Base-by-base conservation (phyloP, 345 rosid genomes). In the Physaria fendleri region DNA sequence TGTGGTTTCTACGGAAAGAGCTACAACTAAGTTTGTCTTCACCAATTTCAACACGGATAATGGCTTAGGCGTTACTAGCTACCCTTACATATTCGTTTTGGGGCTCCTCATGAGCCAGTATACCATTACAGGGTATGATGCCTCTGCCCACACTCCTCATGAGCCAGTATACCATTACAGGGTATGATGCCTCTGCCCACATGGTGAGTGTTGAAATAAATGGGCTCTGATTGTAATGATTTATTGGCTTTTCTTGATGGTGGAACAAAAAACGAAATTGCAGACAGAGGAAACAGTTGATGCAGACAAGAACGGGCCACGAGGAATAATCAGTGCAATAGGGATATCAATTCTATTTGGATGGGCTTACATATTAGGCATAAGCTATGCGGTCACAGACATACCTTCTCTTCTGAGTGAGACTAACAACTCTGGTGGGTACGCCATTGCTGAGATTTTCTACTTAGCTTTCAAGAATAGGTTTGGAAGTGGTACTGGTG, bases 21-120 rank as follows among this genome's bases (percentile, higher is more conserved):
- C 97, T 3, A 88, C 86, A 20, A 82, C 95, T 30, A 64, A 89
- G 78, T 93, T 88, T 66, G 97, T 93, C 5, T 88, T 88, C 78
- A 84, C 95, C 15, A 75, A 80, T 65, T 93, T 93, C 71, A 86
- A 88, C 54, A 77, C n/a, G n/a, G n/a, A n/a, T 24, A 88, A 93
- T 37, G 89, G 71, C 12, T 79, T 71, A 8, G 95, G 95, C 56
- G 86, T 93, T 42, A 48, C 59, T 52, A 83, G 68, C 59, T 82
- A 79, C 63, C 64, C 50, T 43, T 88, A 93, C 77, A 88, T 93
- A 25, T 93, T 93, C 56, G 85, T 85, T 52, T 71, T 88, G 20
- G 99, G 99, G 34, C 91, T 93, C 58, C 80, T 93, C 13, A 86
- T 93, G 99, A 88, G 91, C 71, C 97, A 93, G 71, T 88, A 93